Percentiles rank a stretch among this genome's conserved stretches.
phyloP scores from a whole-genome alignment of 208 protist species.

The Leishmania tarentolae region DNA sequence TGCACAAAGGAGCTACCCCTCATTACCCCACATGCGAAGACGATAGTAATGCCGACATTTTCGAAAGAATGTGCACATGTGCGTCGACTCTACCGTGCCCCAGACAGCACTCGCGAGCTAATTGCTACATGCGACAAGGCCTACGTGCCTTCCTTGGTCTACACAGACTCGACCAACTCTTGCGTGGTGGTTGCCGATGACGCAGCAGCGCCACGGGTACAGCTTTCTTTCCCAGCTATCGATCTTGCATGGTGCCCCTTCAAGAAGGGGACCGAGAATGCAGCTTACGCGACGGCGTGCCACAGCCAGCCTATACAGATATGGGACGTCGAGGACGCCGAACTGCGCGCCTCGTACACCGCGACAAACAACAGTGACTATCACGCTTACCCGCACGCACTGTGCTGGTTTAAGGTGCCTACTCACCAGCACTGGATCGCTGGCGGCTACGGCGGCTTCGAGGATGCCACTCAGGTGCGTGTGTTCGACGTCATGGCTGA shows the following conservation, averaged over 20 bases:
- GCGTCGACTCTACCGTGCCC: slow-evolving; percentile 59
- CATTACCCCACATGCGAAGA: background rate
- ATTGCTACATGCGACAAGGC: slow-evolving; percentile 49
- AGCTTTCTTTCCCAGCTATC: slow-evolving; percentile 65
- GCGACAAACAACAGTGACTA: slow-evolving; percentile 60
- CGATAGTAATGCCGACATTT: background rate
- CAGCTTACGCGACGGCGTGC: slow-evolving; percentile 63
- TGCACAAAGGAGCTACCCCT: background rate
- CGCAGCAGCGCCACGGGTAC: slow-evolving; percentile 37
- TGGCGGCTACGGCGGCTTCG: slow-evolving; percentile 72
- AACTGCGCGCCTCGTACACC: slow-evolving; percentile 71
- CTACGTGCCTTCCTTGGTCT: slow-evolving; percentile 21
- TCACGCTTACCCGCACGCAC: slow-evolving; percentile 42
- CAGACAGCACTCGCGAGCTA: slow-evolving; percentile 49
- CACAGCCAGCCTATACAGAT: slow-evolving; percentile 71
- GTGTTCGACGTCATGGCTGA: slow-evolving; percentile 69
- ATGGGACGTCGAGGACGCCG: slow-evolving; percentile 70
- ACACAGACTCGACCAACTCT: background rate
- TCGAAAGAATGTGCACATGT: slow-evolving; percentile 27
- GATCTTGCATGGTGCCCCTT: slow-evolving; percentile 83
- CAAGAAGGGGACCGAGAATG: slow-evolving; percentile 45
- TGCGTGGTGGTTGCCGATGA: background rate
- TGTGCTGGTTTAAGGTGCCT: slow-evolving; percentile 44
- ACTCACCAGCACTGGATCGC: slow-evolving; percentile 31
- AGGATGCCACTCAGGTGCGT: slow-evolving; percentile 67